Evolutionary conservation across 225 moss, liverwort and hornwort genomes (phyloP).

Genomic region (Physcomitrium patens): DNA sequence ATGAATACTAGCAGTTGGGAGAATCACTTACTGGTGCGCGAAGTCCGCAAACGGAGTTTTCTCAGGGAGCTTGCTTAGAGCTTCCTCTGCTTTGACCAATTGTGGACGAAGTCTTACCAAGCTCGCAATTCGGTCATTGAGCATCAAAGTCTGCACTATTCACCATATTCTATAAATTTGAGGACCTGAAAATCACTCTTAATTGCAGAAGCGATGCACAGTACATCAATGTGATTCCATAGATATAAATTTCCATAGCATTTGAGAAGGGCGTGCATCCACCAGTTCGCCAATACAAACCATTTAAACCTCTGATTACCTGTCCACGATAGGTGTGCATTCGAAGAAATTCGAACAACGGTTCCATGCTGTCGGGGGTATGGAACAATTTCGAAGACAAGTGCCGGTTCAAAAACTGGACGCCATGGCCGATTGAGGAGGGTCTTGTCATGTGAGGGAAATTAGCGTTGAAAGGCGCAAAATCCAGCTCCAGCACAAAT

Average conservation of each 20-base stretch:
- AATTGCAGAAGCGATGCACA: not conserved
- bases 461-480: constrained; percentile 74
- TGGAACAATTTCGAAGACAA: constrained; percentile 70
- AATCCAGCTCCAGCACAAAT: constrained; percentile 76
- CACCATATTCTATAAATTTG: too few species aligned
- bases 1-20: not conserved
- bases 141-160: constrained; percentile 54
- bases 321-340: constrained; percentile 60
- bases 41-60: constrained; percentile 52
- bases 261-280: not conserved
- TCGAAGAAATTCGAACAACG: constrained; percentile 68
- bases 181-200: too few species aligned
- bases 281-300: not conserved
- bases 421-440: constrained; percentile 70
- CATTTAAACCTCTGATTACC: constrained; percentile 27
- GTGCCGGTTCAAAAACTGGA: constrained; percentile 79
- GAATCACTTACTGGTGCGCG: constrained; percentile 46
- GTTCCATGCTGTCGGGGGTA: constrained; percentile 55
- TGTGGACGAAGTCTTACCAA: constrained; percentile 50
- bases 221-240: not conserved
- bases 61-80: constrained; percentile 41
- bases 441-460: constrained; percentile 75
- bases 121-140: constrained; percentile 61
- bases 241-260: not conserved
- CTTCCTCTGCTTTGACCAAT: constrained; percentile 61